phyloP scores from a whole-genome alignment of 805 yeast genomes.

The Candida coquimbonensis region DNA sequence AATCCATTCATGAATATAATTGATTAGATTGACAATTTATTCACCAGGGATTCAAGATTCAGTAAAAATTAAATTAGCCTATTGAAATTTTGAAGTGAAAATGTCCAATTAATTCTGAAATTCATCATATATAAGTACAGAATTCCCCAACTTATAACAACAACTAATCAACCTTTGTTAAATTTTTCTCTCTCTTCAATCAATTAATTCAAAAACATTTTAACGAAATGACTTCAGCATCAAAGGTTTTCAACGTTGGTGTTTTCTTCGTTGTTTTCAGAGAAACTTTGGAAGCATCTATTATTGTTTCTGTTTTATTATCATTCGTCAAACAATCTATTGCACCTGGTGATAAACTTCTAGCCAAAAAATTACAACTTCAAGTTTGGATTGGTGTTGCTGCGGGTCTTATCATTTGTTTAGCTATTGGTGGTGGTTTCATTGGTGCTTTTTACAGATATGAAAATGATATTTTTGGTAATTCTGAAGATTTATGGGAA shows the following conservation, averaged over 20 bases:
- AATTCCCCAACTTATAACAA: too few relatives aligned
- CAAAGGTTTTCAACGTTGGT: conserved; percentile 29
- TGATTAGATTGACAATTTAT: too few relatives aligned
- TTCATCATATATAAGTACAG: too few relatives aligned
- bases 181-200: too few relatives aligned
- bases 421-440: conserved; percentile 84
- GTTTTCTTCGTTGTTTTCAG: conserved; percentile 89
- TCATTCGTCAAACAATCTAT: conserved; percentile 90
- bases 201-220: neutral
- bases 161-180: too few relatives aligned
- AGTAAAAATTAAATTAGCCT: too few relatives aligned
- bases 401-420: conserved; percentile 69
- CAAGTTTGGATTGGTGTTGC: conserved; percentile 87
- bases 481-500: conserved; percentile 94
- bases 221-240: neutral
- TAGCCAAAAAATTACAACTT: conserved; percentile 55
- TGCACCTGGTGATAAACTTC: conserved; percentile 41
- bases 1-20: too few relatives aligned
- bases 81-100: too few relatives aligned
- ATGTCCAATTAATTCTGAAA: too few relatives aligned
- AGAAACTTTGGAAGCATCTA: conserved; percentile 89
- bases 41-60: too few relatives aligned
- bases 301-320: conserved; percentile 82
- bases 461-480: conserved; percentile 77
- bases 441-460: conserved; percentile 87